These are phyloP conservation scores for Tetracladium setigerum DNA, from an alignment of 495 filamentous ascomycete genomes.

Conservation along the genomic window DNA sequence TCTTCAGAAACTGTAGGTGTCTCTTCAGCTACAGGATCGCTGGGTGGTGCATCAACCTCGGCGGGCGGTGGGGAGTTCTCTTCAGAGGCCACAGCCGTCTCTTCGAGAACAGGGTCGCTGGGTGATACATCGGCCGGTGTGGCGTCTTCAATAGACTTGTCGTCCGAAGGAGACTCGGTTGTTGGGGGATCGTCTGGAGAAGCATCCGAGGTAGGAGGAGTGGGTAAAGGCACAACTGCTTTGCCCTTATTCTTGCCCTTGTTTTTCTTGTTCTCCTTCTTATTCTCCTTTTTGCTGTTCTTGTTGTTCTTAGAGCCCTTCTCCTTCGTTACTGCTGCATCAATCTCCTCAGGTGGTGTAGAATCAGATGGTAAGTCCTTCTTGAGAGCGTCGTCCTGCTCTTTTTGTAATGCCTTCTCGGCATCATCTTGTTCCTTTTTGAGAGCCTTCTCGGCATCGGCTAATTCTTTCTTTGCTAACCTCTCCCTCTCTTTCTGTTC, in stretches of 20 bases:
- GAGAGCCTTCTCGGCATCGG: background rate
- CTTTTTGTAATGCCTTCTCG: background rate
- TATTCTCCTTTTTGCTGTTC: conserved; percentile 5
- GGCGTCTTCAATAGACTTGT: background rate
- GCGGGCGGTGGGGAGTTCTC: background rate
- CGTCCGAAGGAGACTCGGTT: background rate
- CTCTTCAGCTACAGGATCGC: conserved; percentile 2
- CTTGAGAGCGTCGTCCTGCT: background rate
- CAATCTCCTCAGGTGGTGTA: background rate
- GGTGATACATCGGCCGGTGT: background rate
- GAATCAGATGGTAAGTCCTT: background rate
- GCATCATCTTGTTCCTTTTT: background rate
- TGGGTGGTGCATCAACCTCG: background rate
- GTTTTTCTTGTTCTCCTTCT: conserved; percentile 1
- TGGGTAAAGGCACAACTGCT: too few species aligned
- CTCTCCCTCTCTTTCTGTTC: conserved; percentile 4
- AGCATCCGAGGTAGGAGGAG: too few species aligned
- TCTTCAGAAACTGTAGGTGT: background rate
- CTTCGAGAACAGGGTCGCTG: conserved; percentile 3
- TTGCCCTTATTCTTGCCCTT: too few species aligned
- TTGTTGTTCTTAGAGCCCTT: conserved; percentile 1
- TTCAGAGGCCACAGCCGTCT: conserved; percentile 8
- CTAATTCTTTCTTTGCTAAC: background rate
- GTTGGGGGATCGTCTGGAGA: background rate
- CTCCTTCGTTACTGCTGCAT: background rate